Evolutionary conservation across 768 basidiomycete genomes (phyloP).

Genomic region (Mycena indigotica): DNA sequence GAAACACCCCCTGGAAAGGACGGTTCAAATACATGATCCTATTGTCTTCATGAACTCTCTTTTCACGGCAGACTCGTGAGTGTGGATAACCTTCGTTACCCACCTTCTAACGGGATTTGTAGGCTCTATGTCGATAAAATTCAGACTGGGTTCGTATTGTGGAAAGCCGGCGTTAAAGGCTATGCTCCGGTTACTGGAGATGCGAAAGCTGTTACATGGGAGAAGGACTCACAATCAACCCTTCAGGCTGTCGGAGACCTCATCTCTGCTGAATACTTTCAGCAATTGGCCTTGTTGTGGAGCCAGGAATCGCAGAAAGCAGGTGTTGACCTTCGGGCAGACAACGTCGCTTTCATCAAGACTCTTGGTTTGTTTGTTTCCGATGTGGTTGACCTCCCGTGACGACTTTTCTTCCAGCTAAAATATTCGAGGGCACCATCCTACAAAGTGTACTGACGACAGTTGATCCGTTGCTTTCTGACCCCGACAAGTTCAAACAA

Average conservation of each 20-base stretch:
- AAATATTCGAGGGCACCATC: slow-evolving; percentile 58
- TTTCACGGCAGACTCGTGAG: slow-evolving; percentile 37
- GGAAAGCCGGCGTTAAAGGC: slow-evolving; percentile 65
- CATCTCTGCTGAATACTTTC: slow-evolving; percentile 59
- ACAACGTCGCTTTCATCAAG: slow-evolving; percentile 46
- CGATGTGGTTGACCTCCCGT: background rate
- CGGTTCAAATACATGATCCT: slow-evolving; percentile 50
- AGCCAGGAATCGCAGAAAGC: slow-evolving; percentile 76
- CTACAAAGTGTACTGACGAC: slow-evolving; percentile 55
- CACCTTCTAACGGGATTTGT: slow-evolving; percentile 26
- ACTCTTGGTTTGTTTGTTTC: slow-evolving; percentile 38
- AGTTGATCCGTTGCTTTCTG: slow-evolving; percentile 64
- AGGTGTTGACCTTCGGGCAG: slow-evolving; percentile 57
- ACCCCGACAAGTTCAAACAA: slow-evolving; percentile 82
- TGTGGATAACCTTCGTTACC: slow-evolving; percentile 2
- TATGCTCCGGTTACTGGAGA: slow-evolving; percentile 48
- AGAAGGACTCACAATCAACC: slow-evolving; percentile 49
- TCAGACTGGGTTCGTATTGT: slow-evolving; percentile 76
- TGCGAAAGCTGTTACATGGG: slow-evolving; percentile 52
- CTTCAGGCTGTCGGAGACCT: slow-evolving; percentile 54
- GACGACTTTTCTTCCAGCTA: slow-evolving; percentile 47
- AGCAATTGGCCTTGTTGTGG: slow-evolving; percentile 65
- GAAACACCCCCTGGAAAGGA: slow-evolving; percentile 59
- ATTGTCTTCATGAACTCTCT: slow-evolving; percentile 50
- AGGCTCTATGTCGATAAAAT: slow-evolving; percentile 72